A percentile compares a stretch with the other conserved stretches of the same genome.
phyloP scores from a whole-genome alignment of 805 yeast species.

The Kodamaea hsintzibuensis region DNA sequence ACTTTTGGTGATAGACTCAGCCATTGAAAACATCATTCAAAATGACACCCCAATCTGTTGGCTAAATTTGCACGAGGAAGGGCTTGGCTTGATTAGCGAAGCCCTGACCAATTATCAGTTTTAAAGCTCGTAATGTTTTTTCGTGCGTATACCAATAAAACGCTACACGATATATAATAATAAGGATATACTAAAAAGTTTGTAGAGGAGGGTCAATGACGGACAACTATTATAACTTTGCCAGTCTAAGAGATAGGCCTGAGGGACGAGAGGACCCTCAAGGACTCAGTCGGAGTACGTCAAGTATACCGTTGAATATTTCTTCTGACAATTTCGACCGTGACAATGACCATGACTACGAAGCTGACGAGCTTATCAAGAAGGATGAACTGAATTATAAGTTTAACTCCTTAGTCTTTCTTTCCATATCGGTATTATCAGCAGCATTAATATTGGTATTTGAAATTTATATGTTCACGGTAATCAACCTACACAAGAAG shows the following conservation, averaged over 20 bases:
- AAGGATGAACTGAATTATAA: slow-evolving; percentile 10
- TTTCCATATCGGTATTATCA: slow-evolving; percentile 31
- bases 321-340: not conserved
- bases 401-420: slow-evolving; percentile 17
- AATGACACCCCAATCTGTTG: slow-evolving; percentile 46
- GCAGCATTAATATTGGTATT: slow-evolving; percentile 36
- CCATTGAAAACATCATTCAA: slow-evolving; percentile 24
- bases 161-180: not conserved
- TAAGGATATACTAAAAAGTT: not conserved
- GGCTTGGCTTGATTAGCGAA: slow-evolving; percentile 57
- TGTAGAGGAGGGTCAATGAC: not conserved
- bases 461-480: slow-evolving; percentile 42
- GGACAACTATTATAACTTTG: slow-evolving; percentile 10
- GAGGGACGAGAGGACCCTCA: not conserved
- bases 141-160: not conserved
- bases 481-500: slow-evolving; percentile 33
- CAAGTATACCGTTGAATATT: not conserved
- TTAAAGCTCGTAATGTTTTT: not conserved
- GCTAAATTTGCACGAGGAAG: slow-evolving; percentile 67
- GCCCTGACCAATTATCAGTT: slow-evolving; percentile 8
- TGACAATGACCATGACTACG: not conserved
- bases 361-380: slow-evolving; percentile 3
- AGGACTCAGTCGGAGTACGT: not conserved
- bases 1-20: slow-evolving; percentile 55
- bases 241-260: slow-evolving; percentile 6